A percentile compares a stretch with the other conserved stretches of the same genome.
Evolutionary conservation across 257 asterid species (phyloP).

Genomic region (Nicotiana tabacum): DNA sequence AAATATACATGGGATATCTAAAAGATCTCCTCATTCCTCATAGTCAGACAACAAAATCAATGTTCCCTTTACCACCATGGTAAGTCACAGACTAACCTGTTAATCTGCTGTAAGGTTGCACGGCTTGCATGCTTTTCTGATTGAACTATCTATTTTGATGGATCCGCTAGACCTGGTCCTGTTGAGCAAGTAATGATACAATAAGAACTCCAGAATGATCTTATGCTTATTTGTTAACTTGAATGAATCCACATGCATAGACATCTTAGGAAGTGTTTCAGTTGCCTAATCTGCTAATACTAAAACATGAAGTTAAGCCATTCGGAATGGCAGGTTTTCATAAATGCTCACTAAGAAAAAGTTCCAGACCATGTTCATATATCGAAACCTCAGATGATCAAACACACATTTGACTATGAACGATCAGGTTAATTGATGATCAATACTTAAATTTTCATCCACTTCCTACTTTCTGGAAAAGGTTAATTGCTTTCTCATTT

Average conservation of each 20-base stretch:
- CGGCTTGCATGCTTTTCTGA: background rate
- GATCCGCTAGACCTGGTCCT: background rate
- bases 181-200: background rate
- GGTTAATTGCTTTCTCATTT: background rate
- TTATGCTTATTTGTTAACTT: background rate
- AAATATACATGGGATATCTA: constrained; percentile 20
- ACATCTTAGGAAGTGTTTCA: background rate
- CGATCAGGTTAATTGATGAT: background rate
- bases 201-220: background rate
- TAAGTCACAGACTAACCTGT: background rate
- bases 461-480: background rate
- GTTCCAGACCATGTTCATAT: background rate
- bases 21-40: constrained; percentile 13
- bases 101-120: background rate
- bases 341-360: background rate
- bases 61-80: constrained; percentile 11
- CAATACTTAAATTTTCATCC: background rate
- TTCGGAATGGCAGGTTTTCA: background rate
- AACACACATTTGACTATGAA: background rate
- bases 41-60: background rate
- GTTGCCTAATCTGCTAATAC: background rate
- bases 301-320: background rate
- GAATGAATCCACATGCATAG: background rate
- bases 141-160: background rate
- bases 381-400: background rate